These are phyloP conservation scores for Syzygium malaccense DNA, from an alignment of 441 rosid species.

Conservation along the genomic window DNA sequence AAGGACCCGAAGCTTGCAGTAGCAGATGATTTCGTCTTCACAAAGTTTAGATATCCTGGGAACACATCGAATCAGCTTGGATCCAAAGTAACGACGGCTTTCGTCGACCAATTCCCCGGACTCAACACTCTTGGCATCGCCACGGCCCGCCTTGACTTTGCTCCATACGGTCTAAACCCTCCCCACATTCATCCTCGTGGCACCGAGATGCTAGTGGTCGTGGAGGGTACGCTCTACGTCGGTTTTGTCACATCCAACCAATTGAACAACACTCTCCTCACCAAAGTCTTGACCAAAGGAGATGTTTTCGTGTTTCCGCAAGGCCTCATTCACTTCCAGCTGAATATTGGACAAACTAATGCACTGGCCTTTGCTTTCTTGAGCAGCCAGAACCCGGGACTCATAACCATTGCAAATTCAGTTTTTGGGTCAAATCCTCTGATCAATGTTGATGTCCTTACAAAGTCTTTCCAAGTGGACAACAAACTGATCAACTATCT, in stretches of 20 bases:
- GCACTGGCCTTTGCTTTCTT: constrained; percentile 4
- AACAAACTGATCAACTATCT: neutral
- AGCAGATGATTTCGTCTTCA: constrained; percentile 5
- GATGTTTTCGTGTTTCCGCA: constrained; percentile 4
- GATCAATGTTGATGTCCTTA: neutral
- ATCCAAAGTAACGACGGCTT: neutral
- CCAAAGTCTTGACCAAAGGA: neutral
- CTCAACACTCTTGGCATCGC: constrained; percentile 13
- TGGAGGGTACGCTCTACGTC: neutral
- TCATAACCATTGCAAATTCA: neutral
- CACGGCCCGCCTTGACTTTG: neutral
- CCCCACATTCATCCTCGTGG: neutral
- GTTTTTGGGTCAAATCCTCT: constrained; percentile 5
- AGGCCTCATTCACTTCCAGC: neutral
- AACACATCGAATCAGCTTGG: neutral
- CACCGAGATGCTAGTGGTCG: neutral
- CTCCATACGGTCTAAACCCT: neutral
- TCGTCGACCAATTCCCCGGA: neutral
- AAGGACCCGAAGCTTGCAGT: neutral
- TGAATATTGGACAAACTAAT: neutral
- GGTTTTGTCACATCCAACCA: constrained; percentile 8
- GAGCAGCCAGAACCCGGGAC: constrained; percentile 2
- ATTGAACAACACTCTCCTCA: constrained; percentile 2
- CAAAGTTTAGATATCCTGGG: neutral
- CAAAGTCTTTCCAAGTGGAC: constrained; percentile 10